phyloP scores from a whole-genome alignment of 306 rosid genomes.

The Arachis hypogaea region DNA sequence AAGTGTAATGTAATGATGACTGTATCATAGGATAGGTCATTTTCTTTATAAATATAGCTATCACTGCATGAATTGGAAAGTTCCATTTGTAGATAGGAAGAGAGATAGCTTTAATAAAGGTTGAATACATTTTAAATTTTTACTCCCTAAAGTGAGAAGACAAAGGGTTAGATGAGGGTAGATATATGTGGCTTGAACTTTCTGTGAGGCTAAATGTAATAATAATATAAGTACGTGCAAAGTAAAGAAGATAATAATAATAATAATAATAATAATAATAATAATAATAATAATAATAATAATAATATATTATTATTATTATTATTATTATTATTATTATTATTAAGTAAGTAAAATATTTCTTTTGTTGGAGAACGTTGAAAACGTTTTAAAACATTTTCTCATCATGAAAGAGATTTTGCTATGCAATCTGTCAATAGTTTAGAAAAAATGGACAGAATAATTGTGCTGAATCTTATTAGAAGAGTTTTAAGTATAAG shows the following conservation, averaged over 20 bases:
- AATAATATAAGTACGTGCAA: too few species aligned
- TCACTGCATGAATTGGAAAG: conserved; percentile 4
- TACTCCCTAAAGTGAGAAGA: not conserved
- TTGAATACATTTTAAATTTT: not conserved
- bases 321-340: too few species aligned
- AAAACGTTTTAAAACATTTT: conserved; percentile 35
- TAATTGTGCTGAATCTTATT: too few species aligned
- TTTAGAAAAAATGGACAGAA: too few species aligned
- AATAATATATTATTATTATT: too few species aligned
- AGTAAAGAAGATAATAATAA: too few species aligned
- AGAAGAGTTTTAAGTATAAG: too few species aligned
- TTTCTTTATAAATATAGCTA: conserved; percentile 20
- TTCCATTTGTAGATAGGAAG: conserved; percentile 20
- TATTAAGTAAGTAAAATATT: not conserved
- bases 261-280: too few species aligned
- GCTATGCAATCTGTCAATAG: conserved; percentile 3
- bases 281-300: too few species aligned
- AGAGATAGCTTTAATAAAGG: conserved; percentile 13
- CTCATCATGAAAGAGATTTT: conserved; percentile 34
- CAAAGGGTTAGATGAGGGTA: conserved; percentile 28
- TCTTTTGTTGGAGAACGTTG: conserved; percentile 33
- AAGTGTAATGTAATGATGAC: not conserved
- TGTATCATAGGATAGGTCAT: not conserved
- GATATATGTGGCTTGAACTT: conserved; percentile 1
- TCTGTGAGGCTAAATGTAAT: conserved; percentile 30